phyloP scores from a whole-genome alignment of 371 early-diverging fungal species.

The Syncephalis fuscata region DNA sequence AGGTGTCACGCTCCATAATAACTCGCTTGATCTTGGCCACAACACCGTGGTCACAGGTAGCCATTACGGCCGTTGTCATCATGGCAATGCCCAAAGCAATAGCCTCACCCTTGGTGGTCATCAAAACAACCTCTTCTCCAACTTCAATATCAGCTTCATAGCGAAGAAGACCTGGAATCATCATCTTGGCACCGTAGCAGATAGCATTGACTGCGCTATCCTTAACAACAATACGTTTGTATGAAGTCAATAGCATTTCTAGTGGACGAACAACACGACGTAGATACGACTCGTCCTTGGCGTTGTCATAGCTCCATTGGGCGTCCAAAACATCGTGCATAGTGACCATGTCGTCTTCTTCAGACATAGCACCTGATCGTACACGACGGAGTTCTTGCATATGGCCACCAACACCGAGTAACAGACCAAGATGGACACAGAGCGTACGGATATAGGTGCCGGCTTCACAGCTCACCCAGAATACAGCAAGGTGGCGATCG shows the following conservation, averaged over 20 bases:
- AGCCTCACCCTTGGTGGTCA: slow-evolving; percentile 99
- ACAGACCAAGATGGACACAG: slow-evolving; percentile 97
- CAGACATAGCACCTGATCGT: slow-evolving; percentile 86
- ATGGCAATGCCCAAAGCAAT: slow-evolving; percentile 94
- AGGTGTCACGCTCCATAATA: slow-evolving; percentile 99
- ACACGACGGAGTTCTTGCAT: slow-evolving; percentile 99
- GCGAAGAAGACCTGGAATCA: slow-evolving; percentile 95
- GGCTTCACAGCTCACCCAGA: slow-evolving; percentile 99
- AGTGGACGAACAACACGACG: slow-evolving; percentile 94
- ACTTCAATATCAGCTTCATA: slow-evolving; percentile 95
- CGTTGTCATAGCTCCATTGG: slow-evolving; percentile 94
- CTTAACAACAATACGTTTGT: slow-evolving; percentile 98
- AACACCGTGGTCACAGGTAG: slow-evolving; percentile 80
- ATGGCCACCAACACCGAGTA: slow-evolving; percentile 95
- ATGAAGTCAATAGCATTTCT: slow-evolving; percentile 87
- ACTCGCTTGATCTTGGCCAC: slow-evolving; percentile 99
- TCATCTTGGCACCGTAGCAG: slow-evolving; percentile 98
- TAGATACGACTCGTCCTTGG: slow-evolving; percentile 86
- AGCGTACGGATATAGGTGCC: slow-evolving; percentile 99
- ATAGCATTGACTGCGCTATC: slow-evolving; percentile 98
- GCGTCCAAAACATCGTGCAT: slow-evolving; percentile 99
- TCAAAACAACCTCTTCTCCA: slow-evolving; percentile 91
- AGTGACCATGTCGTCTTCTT: slow-evolving; percentile 92
- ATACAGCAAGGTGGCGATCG: slow-evolving; percentile 88
- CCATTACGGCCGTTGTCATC: slow-evolving; percentile 96